Evolutionary conservation across 805 yeast genomes (phyloP), one percentile per base, ranked within the genome.

Genomic region (Metschnikowia rubicola): DNA sequence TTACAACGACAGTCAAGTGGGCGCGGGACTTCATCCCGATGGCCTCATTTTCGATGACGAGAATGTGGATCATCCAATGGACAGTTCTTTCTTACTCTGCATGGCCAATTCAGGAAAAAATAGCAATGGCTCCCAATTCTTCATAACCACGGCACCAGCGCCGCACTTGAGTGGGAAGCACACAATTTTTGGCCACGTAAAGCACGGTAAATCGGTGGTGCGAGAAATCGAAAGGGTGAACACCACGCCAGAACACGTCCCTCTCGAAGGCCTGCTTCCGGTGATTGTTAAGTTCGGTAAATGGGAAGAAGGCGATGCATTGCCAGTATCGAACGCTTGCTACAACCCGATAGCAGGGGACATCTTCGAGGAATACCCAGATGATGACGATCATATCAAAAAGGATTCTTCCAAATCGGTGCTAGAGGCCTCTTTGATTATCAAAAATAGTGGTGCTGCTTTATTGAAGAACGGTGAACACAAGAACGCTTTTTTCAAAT

Each of bases 131-230:
- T 78, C 88, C 0, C 91, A 84, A 59, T 86, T 86, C 59, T 86
- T 86, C 59, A 83, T 87, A 37, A 79, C 83, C 10, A 83, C 90
- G 0, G 77, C 73, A 44, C 78, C 88, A 2, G 77, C 83, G 8
- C 84, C 88, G 1, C 96, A 89, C 64, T 67, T 90, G 48, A 79
- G 77, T 37, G 88, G 88, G 0, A 85, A 84, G 55, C 91, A 88
- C 59, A 73, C 91, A 0, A 81, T 88, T 2, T 85, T 90, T 65
- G 97, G 96, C 1, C 70, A 68, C 47, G 90, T 89, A 10, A 56
- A 71, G 8, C 73, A 71, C 55, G 96, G 88, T 13, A 85, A 83
- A 61, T 82, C 84, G 2, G 84, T 86, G 1, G 74, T 86, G 0
- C 71, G 91, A 56, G 81, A 81, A 28, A 67, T 85, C 17, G 95